A percentile compares a stretch with the other conserved stretches of the same genome.
phyloP scores from a whole-genome alignment of 768 basidiomycete species.

The Royoungia palumana region DNA sequence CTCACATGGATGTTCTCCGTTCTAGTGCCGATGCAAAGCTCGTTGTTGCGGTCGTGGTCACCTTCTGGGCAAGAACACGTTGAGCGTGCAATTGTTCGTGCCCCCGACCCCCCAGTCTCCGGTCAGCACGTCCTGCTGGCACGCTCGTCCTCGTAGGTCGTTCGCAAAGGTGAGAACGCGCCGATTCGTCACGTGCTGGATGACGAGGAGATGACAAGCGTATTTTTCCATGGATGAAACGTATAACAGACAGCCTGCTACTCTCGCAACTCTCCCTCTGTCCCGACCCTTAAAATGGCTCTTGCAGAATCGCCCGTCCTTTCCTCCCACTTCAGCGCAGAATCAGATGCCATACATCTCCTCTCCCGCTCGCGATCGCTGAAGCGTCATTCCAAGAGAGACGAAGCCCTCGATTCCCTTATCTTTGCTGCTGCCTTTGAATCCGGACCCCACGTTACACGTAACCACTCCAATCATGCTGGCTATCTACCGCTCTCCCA shows the following conservation, averaged over 20 bases:
- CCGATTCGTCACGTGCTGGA: conserved; percentile 1
- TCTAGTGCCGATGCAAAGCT: too few relatives aligned
- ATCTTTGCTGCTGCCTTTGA: conserved; percentile 74
- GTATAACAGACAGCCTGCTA: too few relatives aligned
- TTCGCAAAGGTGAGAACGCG: too few relatives aligned
- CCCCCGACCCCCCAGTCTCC: too few relatives aligned
- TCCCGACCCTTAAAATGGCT: conserved; percentile 15
- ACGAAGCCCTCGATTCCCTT: conserved; percentile 75
- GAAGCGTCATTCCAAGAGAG: conserved; percentile 48
- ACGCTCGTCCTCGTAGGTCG: too few relatives aligned
- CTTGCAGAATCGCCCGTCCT: conserved; percentile 29
- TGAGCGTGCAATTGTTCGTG: too few relatives aligned
- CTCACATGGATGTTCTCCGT: too few relatives aligned
- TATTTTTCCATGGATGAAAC: too few relatives aligned
- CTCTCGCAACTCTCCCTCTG: neutral
- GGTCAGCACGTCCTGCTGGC: too few relatives aligned
- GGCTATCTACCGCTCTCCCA: conserved; percentile 51
- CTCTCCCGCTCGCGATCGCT: conserved; percentile 52
- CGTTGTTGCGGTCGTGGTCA: too few relatives aligned
- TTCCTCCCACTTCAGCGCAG: conserved; percentile 26
- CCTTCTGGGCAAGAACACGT: too few relatives aligned
- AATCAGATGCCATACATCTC: conserved; percentile 59
- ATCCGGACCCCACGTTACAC: conserved; percentile 73
- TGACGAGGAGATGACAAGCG: too few relatives aligned
- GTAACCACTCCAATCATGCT: conserved; percentile 85